Evolutionary conservation across 331 rosid species (phyloP).

Genomic region (Rhamnella rubrinervis): DNA sequence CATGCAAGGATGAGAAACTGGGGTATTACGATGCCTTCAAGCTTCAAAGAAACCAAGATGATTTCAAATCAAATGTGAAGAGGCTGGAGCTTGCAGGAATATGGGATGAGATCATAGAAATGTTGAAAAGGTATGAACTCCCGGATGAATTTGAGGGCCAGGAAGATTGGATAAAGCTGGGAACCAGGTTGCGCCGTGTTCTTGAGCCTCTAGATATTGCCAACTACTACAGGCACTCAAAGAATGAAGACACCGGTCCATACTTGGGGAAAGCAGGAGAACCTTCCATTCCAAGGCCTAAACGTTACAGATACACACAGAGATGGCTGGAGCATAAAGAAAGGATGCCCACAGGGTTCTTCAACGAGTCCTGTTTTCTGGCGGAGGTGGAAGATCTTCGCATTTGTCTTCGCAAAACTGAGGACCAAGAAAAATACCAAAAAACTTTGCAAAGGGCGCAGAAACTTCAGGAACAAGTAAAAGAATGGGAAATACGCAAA

Average conservation of each 20-base stretch:
- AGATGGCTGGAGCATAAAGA: slow-evolving; percentile 57
- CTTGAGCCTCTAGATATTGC: slow-evolving; percentile 77
- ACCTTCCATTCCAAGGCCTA: slow-evolving; percentile 40
- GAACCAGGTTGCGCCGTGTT: slow-evolving; percentile 51
- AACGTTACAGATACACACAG: slow-evolving; percentile 51
- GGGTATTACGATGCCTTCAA: slow-evolving; percentile 76
- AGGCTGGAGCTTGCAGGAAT: slow-evolving; percentile 61
- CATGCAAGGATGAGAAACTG: slow-evolving; percentile 11
- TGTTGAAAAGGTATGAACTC: slow-evolving; percentile 54
- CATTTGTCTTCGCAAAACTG: neutral
- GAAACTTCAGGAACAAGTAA: slow-evolving; percentile 26
- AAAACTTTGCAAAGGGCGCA: slow-evolving; percentile 1
- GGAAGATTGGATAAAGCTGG: slow-evolving; percentile 36
- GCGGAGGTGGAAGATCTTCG: slow-evolving; percentile 70
- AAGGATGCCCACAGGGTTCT: neutral
- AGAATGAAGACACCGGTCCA: slow-evolving; percentile 50
- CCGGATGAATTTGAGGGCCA: slow-evolving; percentile 73
- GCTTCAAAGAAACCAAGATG: slow-evolving; percentile 38
- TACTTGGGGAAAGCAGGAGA: slow-evolving; percentile 42
- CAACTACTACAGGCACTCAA: slow-evolving; percentile 63
- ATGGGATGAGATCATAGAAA: slow-evolving; percentile 66
- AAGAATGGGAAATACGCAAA: slow-evolving; percentile 22
- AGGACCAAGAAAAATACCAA: slow-evolving; percentile 5
- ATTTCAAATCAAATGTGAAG: slow-evolving; percentile 61
- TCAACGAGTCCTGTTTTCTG: slow-evolving; percentile 62